Conservation (phyloP, 176 grass and related monocot genomes). For the sorghum (Sorghum bicolor) region DNA sequence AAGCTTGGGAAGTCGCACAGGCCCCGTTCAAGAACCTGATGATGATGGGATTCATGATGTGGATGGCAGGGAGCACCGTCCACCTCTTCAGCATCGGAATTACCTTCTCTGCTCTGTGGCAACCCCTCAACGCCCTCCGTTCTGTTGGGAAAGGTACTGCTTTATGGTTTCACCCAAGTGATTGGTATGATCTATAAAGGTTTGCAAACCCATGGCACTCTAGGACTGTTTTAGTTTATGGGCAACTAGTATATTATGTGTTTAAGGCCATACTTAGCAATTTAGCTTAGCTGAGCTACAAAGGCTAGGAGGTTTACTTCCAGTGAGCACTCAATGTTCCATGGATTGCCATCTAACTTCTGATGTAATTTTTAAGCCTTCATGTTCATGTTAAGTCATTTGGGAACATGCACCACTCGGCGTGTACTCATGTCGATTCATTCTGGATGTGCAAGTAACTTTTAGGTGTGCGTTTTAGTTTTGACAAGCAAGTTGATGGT, state of each 20-base stretch:
- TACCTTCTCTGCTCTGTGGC: slow-evolving; percentile 93
- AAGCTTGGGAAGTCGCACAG: slow-evolving; percentile 99
- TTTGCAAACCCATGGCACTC: no score
- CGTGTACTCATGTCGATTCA: not conserved
- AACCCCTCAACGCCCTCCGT: slow-evolving; percentile 72
- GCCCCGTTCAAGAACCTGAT: slow-evolving; percentile 91
- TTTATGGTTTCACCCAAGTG: not conserved
- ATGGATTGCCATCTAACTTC: not conserved
- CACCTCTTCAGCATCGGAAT: slow-evolving; percentile 99
- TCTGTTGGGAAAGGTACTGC: slow-evolving; percentile 77
- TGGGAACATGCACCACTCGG: not conserved
- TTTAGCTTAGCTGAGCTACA: not conserved
- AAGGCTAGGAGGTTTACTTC: not conserved
- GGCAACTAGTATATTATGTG: not conserved
- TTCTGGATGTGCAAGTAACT: not conserved
- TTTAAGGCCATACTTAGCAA: not conserved
- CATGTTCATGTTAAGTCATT: not conserved
- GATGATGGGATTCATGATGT: slow-evolving; percentile 99
- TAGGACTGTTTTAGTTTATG: not conserved
- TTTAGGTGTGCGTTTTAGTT: not conserved
- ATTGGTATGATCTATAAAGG: no score
- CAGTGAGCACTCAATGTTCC: not conserved
- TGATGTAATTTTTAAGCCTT: not conserved
- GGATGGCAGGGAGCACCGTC: slow-evolving; percentile 96
- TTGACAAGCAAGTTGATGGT: not conserved